These are phyloP conservation scores for Globisporangium ultimum DNA, from an alignment of 352 stramenopile species.

Conservation along the genomic window DNA sequence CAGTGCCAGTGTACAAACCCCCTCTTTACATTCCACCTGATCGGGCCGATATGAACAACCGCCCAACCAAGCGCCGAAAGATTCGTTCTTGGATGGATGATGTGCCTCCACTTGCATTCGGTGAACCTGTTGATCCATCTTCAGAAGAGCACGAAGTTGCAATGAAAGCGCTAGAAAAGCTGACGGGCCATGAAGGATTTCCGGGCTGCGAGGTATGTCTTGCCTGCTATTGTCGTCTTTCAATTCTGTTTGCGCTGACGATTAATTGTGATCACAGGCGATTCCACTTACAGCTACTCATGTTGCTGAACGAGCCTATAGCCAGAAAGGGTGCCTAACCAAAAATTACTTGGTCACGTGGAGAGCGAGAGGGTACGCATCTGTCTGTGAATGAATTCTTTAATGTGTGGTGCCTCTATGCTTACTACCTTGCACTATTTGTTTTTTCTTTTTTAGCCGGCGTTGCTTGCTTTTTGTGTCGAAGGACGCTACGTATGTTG, in stretches of 20 bases:
- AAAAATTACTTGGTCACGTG: constrained; percentile 84
- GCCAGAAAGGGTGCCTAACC: constrained; percentile 69
- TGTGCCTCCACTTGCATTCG: constrained; percentile 57
- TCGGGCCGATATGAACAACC: constrained; percentile 40
- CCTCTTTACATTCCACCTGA: constrained; percentile 69
- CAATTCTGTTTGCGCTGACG: constrained; percentile 5
- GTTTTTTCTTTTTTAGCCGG: constrained; percentile 30
- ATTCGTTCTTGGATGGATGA: constrained; percentile 86
- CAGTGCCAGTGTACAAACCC: constrained; percentile 60
- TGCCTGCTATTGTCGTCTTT: not conserved
- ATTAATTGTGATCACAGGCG: constrained; percentile 33
- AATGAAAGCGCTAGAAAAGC: constrained; percentile 49
- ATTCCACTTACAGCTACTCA: constrained; percentile 86
- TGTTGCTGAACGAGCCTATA: constrained; percentile 64
- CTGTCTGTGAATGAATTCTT: not conserved
- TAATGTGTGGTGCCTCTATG: too few species aligned
- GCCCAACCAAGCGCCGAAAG: constrained; percentile 76
- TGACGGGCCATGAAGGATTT: constrained; percentile 74
- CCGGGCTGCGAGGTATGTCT: constrained; percentile 73
- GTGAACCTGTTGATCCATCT: constrained; percentile 48
- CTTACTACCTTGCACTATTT: constrained; percentile 6
- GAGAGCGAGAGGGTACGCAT: constrained; percentile 68
- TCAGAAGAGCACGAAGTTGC: constrained; percentile 67
- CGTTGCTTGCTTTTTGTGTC: constrained; percentile 77
- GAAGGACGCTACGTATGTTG: constrained; percentile 66